Percentiles rank a stretch among this genome's conserved stretches.
Conservation (phyloP, 2,329 filamentous ascomycete species). For the Botrytis tulipae region DNA sequence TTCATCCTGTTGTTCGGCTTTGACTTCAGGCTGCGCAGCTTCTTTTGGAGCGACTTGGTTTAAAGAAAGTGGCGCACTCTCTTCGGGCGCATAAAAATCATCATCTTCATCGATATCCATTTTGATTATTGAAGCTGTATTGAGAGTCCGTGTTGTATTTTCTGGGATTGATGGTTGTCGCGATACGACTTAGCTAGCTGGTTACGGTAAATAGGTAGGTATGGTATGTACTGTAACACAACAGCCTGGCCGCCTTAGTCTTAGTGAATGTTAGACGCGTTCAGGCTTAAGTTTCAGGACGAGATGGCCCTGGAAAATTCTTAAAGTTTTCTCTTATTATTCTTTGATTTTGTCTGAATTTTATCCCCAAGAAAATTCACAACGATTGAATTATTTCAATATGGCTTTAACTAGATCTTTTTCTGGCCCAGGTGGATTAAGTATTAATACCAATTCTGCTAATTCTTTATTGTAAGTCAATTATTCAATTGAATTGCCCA, state of each 20-base stretch:
- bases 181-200: neutral
- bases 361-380: neutral
- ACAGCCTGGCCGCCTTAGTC: neutral
- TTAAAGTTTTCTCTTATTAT: neutral
- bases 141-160: slow-evolving; percentile 6
- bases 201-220: neutral
- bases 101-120: slow-evolving; percentile 70
- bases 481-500: neutral
- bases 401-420: slow-evolving; percentile 51
- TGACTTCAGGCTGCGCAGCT: slow-evolving; percentile 32
- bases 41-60: slow-evolving; percentile 30
- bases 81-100: slow-evolving; percentile 64
- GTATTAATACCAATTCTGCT: slow-evolving; percentile 62
- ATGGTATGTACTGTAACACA: neutral
- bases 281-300: neutral
- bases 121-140: slow-evolving; percentile 31
- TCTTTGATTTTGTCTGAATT: neutral
- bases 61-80: slow-evolving; percentile 42
- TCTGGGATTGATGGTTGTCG: slow-evolving; percentile 5
- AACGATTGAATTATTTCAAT: neutral
- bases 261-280: slow-evolving; percentile 17
- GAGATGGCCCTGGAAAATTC: neutral
- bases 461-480: slow-evolving; percentile 54
- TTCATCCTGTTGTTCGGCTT: slow-evolving; percentile 45
- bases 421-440: slow-evolving; percentile 59